A percentile compares a stretch with the other conserved stretches of the same genome.
phyloP scores from a whole-genome alignment of 306 rosid species.

The Sesbania bispinosa region DNA sequence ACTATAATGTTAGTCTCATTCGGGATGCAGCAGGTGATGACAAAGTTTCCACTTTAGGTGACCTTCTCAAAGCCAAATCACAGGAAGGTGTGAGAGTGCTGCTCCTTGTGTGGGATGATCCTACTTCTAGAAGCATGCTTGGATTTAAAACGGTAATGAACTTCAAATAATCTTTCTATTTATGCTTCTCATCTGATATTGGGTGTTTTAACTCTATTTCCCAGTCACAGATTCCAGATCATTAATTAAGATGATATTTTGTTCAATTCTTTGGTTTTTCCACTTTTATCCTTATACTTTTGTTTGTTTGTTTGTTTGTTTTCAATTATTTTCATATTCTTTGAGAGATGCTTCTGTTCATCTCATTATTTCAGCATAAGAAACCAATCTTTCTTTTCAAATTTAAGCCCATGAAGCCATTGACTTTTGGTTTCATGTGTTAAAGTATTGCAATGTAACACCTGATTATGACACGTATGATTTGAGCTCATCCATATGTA shows the following conservation, averaged over 20 bases:
- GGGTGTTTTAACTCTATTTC: not conserved
- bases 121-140: slow-evolving; percentile 66
- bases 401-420: not conserved
- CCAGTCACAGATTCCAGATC: not conserved
- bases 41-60: slow-evolving; percentile 49
- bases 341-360: not conserved
- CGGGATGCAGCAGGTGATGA: slow-evolving; percentile 40
- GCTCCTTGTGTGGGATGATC: slow-evolving; percentile 95
- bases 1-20: slow-evolving; percentile 61
- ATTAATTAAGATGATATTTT: not conserved
- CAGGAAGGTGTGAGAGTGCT: slow-evolving; percentile 88
- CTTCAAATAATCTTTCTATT: slow-evolving; percentile 4
- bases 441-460: not conserved
- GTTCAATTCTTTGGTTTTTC: not conserved
- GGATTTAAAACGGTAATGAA: slow-evolving; percentile 61
- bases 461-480: not conserved
- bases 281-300: too few relatives aligned
- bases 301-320: not conserved
- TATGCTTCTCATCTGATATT: slow-evolving; percentile 3
- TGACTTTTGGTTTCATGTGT: not conserved
- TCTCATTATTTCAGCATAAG: not conserved
- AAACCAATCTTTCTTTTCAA: not conserved
- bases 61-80: slow-evolving; percentile 75
- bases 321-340: not conserved
- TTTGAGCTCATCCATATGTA: not conserved